A percentile compares a stretch with the other conserved stretches of the same genome.
Evolutionary conservation across 495 filamentous ascomycete species (phyloP).

Genomic region (Aspergillus steynii): DNA sequence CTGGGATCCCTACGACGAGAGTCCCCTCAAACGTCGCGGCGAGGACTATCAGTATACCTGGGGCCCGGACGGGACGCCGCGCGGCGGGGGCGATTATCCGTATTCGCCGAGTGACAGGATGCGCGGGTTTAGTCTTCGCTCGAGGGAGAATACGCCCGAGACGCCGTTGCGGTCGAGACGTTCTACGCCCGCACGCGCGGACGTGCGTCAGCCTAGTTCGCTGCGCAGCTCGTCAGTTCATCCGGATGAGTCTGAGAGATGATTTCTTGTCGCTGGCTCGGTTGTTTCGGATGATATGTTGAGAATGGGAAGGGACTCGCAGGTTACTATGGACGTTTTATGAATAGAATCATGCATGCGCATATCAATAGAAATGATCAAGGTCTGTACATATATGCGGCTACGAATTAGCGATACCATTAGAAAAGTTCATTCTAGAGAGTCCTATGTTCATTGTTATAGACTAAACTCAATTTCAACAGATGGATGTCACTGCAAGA

Average conservation of each 20-base stretch:
- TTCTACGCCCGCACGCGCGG: conserved; percentile 24
- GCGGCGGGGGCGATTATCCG: conserved; percentile 28
- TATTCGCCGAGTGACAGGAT: conserved; percentile 33
- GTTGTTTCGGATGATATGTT: conserved; percentile 23
- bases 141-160: conserved; percentile 43
- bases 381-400: neutral
- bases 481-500: neutral
- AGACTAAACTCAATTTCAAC: neutral
- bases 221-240: conserved; percentile 31
- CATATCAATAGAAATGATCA: neutral
- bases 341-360: neutral
- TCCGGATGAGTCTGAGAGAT: conserved; percentile 15
- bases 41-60: conserved; percentile 59
- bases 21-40: conserved; percentile 62
- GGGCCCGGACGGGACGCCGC: conserved; percentile 26
- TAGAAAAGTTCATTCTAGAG: neutral
- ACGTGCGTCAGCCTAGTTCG: conserved; percentile 23
- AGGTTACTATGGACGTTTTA: conserved; percentile 11
- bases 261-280: conserved; percentile 27
- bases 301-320: conserved; percentile 6
- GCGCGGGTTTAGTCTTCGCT: conserved; percentile 36
- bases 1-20: conserved; percentile 83
- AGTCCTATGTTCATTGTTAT: neutral
- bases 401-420: neutral
- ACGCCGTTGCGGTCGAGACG: conserved; percentile 26